phyloP scores from a whole-genome alignment of 2,329 filamentous ascomycete genomes.

The Hymenoscyphus occultus region DNA sequence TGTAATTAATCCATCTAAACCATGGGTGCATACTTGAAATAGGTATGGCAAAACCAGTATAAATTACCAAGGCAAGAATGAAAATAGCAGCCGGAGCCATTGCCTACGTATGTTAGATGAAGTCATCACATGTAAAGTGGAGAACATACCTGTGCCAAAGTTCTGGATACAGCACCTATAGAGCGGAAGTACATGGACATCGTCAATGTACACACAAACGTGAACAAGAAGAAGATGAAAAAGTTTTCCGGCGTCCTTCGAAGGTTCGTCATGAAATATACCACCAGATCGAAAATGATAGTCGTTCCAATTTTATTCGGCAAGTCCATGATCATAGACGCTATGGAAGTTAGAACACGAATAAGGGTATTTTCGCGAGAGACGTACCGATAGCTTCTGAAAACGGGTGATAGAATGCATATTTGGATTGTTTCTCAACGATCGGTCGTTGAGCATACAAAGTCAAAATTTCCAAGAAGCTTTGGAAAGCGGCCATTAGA shows the following conservation, averaged over 20 bases:
- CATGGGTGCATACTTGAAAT: slow-evolving; percentile 65
- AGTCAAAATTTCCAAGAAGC: slow-evolving; percentile 64
- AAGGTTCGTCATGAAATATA: slow-evolving; percentile 88
- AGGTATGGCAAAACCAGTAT: slow-evolving; percentile 43
- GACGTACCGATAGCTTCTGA: slow-evolving; percentile 68
- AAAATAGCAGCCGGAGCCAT: slow-evolving; percentile 58
- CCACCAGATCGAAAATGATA: slow-evolving; percentile 71
- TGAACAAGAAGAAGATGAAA: slow-evolving; percentile 66
- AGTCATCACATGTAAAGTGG: not conserved
- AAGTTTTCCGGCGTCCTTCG: slow-evolving; percentile 71
- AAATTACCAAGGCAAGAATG: slow-evolving; percentile 33
- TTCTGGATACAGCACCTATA: slow-evolving; percentile 71
- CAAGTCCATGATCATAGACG: slow-evolving; percentile 82
- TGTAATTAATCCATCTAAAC: slow-evolving; percentile 79
- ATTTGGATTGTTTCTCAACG: slow-evolving; percentile 84
- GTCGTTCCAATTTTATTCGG: slow-evolving; percentile 66
- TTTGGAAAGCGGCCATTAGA: slow-evolving; percentile 62
- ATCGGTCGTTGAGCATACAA: slow-evolving; percentile 86
- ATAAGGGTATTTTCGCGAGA: not conserved
- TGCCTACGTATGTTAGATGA: slow-evolving; percentile 35
- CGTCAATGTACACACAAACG: slow-evolving; percentile 38
- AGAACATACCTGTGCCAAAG: slow-evolving; percentile 52
- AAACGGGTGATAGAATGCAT: slow-evolving; percentile 86
- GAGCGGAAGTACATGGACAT: slow-evolving; percentile 86
- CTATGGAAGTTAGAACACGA: slow-evolving; percentile 29